Evolutionary conservation across 164 flowering plant genomes (phyloP).

Genomic region (Piper betle): DNA sequence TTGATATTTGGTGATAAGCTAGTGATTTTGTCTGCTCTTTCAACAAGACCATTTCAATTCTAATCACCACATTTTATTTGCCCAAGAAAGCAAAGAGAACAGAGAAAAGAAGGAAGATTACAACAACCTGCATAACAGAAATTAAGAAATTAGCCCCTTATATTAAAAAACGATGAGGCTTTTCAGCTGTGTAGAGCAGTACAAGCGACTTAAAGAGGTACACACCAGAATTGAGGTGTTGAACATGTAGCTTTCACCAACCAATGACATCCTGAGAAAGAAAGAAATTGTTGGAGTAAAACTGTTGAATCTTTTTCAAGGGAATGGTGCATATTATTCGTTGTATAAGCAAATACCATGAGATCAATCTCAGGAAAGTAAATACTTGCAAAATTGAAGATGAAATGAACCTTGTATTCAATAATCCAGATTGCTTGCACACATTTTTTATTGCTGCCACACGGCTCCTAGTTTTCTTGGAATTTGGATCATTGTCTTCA

Average conservation of each 20-base stretch:
- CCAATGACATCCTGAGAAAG: slow-evolving; percentile 38
- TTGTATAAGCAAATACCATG: no score
- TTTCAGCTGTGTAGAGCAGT: neutral
- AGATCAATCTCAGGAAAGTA: no score
- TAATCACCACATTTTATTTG: slow-evolving; percentile 8
- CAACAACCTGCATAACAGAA: slow-evolving; percentile 22
- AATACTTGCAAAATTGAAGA: slow-evolving; percentile 1
- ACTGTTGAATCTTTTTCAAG: no score
- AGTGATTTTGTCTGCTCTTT: no score
- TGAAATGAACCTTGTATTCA: slow-evolving; percentile 34
- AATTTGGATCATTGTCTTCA: slow-evolving; percentile 55
- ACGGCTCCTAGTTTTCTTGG: slow-evolving; percentile 40
- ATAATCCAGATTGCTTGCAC: slow-evolving; percentile 54
- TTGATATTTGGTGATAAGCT: no score
- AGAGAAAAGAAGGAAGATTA: slow-evolving; percentile 25
- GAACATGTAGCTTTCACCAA: slow-evolving; percentile 19
- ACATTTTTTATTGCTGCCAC: slow-evolving; percentile 42
- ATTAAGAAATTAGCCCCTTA: neutral
- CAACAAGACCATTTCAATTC: neutral
- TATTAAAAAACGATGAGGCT: neutral
- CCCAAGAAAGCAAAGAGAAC: slow-evolving; percentile 27
- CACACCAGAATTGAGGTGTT: slow-evolving; percentile 25
- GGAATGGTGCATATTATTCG: no score
- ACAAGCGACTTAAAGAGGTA: neutral
- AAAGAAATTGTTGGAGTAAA: no score